Conservation (phyloP, 345 rosid species). For the Linum tenue region DNA sequence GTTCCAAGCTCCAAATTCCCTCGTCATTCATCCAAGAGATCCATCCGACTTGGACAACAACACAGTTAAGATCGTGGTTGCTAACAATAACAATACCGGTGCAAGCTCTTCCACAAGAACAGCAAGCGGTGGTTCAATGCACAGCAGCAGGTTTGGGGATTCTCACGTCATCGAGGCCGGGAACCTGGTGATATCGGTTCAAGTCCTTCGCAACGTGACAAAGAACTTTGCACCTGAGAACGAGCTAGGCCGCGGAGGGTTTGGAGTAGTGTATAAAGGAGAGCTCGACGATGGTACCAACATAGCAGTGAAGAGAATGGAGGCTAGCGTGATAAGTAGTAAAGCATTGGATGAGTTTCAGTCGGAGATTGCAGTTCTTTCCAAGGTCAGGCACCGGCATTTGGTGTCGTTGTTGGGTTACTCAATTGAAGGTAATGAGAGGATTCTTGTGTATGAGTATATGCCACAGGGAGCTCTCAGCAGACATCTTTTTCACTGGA, state of each 20-base stretch:
- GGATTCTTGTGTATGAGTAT: constrained; percentile 67
- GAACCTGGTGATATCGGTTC: constrained; percentile 60
- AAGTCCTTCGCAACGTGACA: constrained; percentile 64
- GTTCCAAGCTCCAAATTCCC: constrained; percentile 32
- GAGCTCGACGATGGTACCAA: constrained; percentile 60
- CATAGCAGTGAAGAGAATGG: constrained; percentile 81
- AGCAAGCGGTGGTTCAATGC: constrained; percentile 41
- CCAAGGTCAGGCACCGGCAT: constrained; percentile 66
- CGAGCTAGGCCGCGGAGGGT: constrained; percentile 75
- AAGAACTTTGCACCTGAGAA: constrained; percentile 52
- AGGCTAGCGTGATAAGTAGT: constrained; percentile 45
- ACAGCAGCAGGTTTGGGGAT: constrained; percentile 37
- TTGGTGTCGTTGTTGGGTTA: constrained; percentile 66
- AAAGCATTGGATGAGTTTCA: constrained; percentile 62
- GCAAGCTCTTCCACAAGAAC: constrained; percentile 35
- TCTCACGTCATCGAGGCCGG: constrained; percentile 65
- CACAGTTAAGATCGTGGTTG: constrained; percentile 50
- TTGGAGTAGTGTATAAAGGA: constrained; percentile 72
- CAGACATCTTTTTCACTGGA: constrained; percentile 70
- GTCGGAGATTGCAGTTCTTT: constrained; percentile 68
- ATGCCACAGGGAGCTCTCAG: constrained; percentile 78
- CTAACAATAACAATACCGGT: constrained; percentile 28
- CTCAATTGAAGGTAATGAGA: constrained; percentile 53
- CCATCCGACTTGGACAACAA: constrained; percentile 49
- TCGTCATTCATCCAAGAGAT: constrained; percentile 63